Base-by-base conservation (phyloP, 257 asterid species). In the Cinchona pubescens region DNA sequence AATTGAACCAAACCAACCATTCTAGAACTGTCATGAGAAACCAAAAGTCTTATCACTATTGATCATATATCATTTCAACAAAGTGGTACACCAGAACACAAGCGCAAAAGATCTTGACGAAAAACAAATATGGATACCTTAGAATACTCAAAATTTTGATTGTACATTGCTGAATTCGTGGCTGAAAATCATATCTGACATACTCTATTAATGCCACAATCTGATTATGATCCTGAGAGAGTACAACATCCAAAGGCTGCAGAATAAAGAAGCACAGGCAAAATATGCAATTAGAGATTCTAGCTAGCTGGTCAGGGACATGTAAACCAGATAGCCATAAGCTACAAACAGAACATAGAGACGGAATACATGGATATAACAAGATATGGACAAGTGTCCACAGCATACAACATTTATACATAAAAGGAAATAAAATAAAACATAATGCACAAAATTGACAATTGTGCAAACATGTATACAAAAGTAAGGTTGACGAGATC, bases 161-260 rank as follows among this genome's bases (percentile, higher is more conserved):
- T 65, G 99, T 89, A 77, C 91, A 91, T 40, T 82, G 92, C 84
- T 92, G 98, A 84, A 92, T 89, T 83, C 80, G 91, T 11, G 94
- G 96, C 79, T 80, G 87, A 76, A 90, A 83, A 82, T 95, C 97
- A 87, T 95, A 95, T 95, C 98, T 85, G 76, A 91, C 92, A 71
- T 89, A 91, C 84, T 95, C 99, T 78, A 91, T 82, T 72, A 95
- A 76, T 76, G 96, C 87, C 72, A 91, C 84, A 76, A 95, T 85
- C 77, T 95, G 98, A 84, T 79, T 91, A 77, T 83, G 97, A 84
- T 95, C 98, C 79, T 95, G 99, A 77, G 92, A 86, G 78, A 95
- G 93, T 76, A 95, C 85, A 82, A 88, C 89, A 87, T 95, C 98
- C 88, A 95, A 82, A 80, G 99, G 98, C 99, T 95, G 96, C 90